Conservation (phyloP, 192 early-diverging fungal species). For the Diversispora eburnea region DNA sequence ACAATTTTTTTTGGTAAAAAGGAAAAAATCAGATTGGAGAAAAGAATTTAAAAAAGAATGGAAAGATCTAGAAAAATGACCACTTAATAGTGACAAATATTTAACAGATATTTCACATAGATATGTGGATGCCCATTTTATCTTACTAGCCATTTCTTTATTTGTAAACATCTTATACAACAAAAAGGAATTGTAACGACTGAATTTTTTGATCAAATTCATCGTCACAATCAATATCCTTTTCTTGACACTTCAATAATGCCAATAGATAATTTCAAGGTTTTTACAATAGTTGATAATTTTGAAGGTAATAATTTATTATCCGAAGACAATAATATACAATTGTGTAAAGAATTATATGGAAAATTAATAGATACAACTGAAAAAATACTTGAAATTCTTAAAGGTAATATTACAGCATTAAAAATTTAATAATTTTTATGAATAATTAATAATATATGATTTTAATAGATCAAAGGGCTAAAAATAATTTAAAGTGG, state of each 20-base stretch:
- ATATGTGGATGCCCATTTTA: too few relatives aligned
- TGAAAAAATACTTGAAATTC: not conserved
- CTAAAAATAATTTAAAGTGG: not conserved
- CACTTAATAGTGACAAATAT: too few relatives aligned
- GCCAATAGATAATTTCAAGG: not conserved
- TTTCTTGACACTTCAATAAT: conserved; percentile 1
- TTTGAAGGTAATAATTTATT: not conserved
- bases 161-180: conserved; percentile 9
- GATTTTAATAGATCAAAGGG: not conserved
- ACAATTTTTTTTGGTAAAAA: not conserved
- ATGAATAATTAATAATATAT: too few relatives aligned
- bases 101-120: too few relatives aligned
- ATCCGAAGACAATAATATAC: not conserved
- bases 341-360: not conserved
- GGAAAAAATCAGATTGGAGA: not conserved
- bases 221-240: not conserved
- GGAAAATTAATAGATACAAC: not conserved
- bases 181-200: not conserved
- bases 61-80: too few relatives aligned
- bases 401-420: too few relatives aligned
- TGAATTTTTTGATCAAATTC: not conserved
- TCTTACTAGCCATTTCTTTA: not conserved
- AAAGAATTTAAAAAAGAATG: too few relatives aligned
- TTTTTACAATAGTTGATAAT: not conserved
- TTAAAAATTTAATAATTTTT: too few relatives aligned